Conservation (phyloP, 2,329 filamentous ascomycete genomes). For the Neopestalotiopsis sp. region DNA sequence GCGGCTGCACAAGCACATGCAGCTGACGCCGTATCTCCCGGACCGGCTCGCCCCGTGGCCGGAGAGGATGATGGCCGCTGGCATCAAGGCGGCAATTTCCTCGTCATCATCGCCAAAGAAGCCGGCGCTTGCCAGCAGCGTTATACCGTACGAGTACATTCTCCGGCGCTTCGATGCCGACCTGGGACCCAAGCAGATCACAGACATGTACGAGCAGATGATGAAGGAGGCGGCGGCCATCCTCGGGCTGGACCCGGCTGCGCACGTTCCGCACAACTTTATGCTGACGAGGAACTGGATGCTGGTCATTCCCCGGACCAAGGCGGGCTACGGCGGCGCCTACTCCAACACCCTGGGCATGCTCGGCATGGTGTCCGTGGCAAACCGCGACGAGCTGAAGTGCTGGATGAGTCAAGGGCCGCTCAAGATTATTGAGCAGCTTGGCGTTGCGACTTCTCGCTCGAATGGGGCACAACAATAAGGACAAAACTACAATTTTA, state of each 20-base stretch:
- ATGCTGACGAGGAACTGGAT: slow-evolving; percentile 49
- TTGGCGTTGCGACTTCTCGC: slow-evolving; percentile 38
- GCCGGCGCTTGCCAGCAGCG: slow-evolving; percentile 9
- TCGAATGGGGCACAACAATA: not conserved
- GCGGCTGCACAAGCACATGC: slow-evolving; percentile 55
- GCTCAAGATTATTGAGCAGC: slow-evolving; percentile 38
- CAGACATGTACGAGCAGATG: slow-evolving; percentile 33
- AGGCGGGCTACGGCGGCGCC: slow-evolving; percentile 38
- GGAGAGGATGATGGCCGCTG: not conserved
- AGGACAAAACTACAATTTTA: not conserved
- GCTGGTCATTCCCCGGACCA: slow-evolving; percentile 51
- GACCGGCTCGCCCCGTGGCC: slow-evolving; percentile 34
- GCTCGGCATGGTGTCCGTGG: slow-evolving; percentile 49
- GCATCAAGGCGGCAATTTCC: too few species aligned
- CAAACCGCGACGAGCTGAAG: slow-evolving; percentile 38
- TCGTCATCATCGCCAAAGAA: slow-evolving; percentile 14
- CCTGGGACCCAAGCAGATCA: slow-evolving; percentile 28
- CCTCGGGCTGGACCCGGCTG: slow-evolving; percentile 16
- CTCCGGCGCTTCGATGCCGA: slow-evolving; percentile 34
- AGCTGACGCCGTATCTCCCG: slow-evolving; percentile 43
- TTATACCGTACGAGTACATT: slow-evolving; percentile 44
- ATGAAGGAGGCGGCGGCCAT: slow-evolving; percentile 28
- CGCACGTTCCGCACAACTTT: slow-evolving; percentile 49
- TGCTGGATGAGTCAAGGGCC: slow-evolving; percentile 44
- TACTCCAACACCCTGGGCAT: slow-evolving; percentile 53